Evolutionary conservation across 306 rosid species (phyloP).

Genomic region (Glycyrrhiza uralensis): DNA sequence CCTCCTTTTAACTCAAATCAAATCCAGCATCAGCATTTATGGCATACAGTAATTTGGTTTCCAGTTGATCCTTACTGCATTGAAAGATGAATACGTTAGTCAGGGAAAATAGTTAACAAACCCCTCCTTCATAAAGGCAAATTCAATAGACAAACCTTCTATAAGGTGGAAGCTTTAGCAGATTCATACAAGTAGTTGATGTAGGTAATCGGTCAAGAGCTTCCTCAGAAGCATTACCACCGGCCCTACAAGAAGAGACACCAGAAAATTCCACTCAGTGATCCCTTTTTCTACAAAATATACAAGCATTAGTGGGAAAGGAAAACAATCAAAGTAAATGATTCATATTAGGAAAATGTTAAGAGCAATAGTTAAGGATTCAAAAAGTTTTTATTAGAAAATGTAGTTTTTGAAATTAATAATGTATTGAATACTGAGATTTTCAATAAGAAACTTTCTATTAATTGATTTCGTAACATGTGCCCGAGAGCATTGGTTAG

Average conservation of each 20-base stretch:
- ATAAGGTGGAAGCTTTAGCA: slow-evolving; percentile 96
- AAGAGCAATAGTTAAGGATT: not conserved
- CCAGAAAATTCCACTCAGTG: slow-evolving; percentile 14
- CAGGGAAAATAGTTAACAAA: not conserved
- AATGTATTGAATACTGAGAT: not conserved
- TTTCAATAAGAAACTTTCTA: not conserved
- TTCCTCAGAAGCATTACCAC: slow-evolving; percentile 85
- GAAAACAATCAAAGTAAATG: not conserved
- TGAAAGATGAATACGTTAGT: not conserved
- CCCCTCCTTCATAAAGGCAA: not conserved
- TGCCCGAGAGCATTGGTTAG: not conserved
- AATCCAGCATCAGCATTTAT: slow-evolving; percentile 95
- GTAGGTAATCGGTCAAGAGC: slow-evolving; percentile 95
- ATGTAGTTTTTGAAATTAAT: not conserved
- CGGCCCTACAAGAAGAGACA: slow-evolving; percentile 57
- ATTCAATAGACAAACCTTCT: slow-evolving; percentile 61
- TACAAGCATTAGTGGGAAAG: not conserved
- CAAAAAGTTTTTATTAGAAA: not conserved
- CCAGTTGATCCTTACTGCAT: slow-evolving; percentile 89
- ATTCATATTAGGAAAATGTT: not conserved
- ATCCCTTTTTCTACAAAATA: not conserved
- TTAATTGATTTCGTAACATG: not conserved
- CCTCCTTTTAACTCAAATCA: slow-evolving; percentile 71
- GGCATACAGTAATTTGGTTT: slow-evolving; percentile 81
- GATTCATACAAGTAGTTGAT: slow-evolving; percentile 98